Base-by-base conservation (phyloP, 1,284 basidiomycete genomes). In the Ceratobasidium sp. region DNA sequence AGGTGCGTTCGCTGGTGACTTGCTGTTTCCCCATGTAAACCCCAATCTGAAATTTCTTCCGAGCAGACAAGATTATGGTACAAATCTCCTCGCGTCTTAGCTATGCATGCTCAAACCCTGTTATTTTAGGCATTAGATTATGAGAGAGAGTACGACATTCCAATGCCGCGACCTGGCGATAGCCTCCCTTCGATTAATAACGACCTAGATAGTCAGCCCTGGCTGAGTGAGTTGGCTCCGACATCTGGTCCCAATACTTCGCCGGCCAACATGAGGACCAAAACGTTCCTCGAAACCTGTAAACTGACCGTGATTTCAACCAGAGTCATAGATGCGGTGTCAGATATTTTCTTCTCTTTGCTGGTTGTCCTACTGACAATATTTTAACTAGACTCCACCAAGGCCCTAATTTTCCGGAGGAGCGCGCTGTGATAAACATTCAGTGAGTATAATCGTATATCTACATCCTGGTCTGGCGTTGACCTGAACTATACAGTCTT, bases 291-390 rank as follows among this genome's bases (percentile, higher is more conserved):
- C 7, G 84, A 85, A 16, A 86, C 85, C 0, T 87, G 86, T 66
- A 83, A 87, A 75, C 79, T 90, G 32, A 81, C 89, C 76, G 77
- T 84, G 73, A 88, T 89, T 62, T 85, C 86, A 1, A 80, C 87
- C 75, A 79, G 82, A 44, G 87, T 90, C 63, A 85, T 88, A 82
- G 85, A 87, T 71, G 83, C 87, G 41, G 83, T 89, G 88, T 89
- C 76, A 76, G 87, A 30, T 2, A 21, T 4, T 8, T 4, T 9
- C 35, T 26, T 41, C 23, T 38, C 50, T 38, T n/a, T 35, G 52
- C 21, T 67, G 26, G 6, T 18, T 55, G n/a, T 5, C 13, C 16
- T 28, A 18, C 32, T 75, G 18, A 41, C 35, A 21, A 2, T 0
- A 1, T 28, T 30, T 21, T 5, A 14, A 44, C 21, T 4, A 58